Evolutionary conservation across 495 filamentous ascomycete species (phyloP), one percentile per base, ranked within the genome.

Genomic region (Aspergillus bridgeri): DNA sequence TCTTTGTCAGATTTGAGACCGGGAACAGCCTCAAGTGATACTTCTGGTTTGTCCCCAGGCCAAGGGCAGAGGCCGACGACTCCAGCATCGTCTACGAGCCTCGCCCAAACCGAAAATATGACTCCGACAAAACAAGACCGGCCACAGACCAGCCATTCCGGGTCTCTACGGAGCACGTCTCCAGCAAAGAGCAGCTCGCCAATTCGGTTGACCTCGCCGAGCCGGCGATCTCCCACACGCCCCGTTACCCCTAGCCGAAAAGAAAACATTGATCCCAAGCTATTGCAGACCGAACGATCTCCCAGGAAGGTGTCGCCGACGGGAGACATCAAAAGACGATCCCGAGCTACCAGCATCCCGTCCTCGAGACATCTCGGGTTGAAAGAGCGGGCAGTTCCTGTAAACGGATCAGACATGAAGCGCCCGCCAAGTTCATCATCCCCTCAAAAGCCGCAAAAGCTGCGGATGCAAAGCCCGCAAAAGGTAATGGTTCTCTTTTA

Each of bases 381-480:
- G 20, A 79, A 76, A 50, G 83, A 86, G 62, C 79, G 82, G 17
- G 62, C 81, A 8, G 67, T 74, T 45, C 66, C 69, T n/a, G 64
- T 67, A 17, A 80, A 80, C 60, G 68, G 63, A 7, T 51, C 63
- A 0, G 75, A 75, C 47, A 57, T 49, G 4, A 76, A 70, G 51
- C 71, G 74, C 17, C 61, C 68, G 8, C 67, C 65, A 23, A 65
- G 71, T 24, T 69, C 65, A 7, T 71, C 72, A 46, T 73, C 70
- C 9, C 60, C 71, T 9, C 72, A 75, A 42, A 75, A 69, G 54
- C 73, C 79, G 33, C 83, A 83, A 60, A 94, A 88, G 63, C 77
- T 95, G 55, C 88, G 90, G 48, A 84, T 96, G 71, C 92, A 96
- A 70, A 92, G 88, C 45, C 89, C 93, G 0, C 90, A 95, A 61